phyloP scores from a whole-genome alignment of 768 basidiomycete species.

The Sarcomyxa edulis region DNA sequence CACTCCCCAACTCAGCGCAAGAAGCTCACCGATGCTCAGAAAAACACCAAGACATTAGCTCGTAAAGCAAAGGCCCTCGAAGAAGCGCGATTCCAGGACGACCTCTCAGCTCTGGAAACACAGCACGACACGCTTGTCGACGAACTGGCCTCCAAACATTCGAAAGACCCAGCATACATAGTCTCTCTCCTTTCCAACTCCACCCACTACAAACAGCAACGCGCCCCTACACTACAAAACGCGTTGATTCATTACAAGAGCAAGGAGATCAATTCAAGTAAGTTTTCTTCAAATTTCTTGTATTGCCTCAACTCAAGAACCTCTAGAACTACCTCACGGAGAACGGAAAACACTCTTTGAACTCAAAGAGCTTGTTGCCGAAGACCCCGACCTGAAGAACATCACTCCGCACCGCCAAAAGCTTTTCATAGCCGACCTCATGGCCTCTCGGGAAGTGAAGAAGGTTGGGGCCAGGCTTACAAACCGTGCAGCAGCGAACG shows the following conservation, averaged over 20 bases:
- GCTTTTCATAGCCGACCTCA: neutral
- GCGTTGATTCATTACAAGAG: conserved; percentile 1
- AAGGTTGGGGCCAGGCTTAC: neutral
- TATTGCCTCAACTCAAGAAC: too few relatives aligned
- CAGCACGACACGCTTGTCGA: neutral
- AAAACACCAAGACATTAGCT: neutral
- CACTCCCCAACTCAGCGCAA: too few relatives aligned
- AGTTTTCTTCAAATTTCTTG: neutral
- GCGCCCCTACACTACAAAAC: conserved; percentile 1
- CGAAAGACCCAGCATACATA: neutral
- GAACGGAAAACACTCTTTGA: neutral
- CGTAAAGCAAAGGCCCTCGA: neutral
- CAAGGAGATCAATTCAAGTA: neutral
- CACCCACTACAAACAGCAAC: conserved; percentile 1
- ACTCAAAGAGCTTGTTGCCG: neutral
- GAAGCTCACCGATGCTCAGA: neutral
- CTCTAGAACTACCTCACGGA: neutral
- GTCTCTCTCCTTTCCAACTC: neutral
- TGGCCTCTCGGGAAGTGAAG: neutral
- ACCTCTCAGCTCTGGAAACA: neutral
- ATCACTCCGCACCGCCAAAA: neutral
- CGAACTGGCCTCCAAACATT: neutral
- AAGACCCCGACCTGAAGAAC: conserved; percentile 1
- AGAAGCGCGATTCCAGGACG: neutral
- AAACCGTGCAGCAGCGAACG: neutral